Evolutionary conservation across 1,139 yeast genomes (phyloP), one percentile per base, ranked within the genome.

Genomic region (Protomyces lactucae-debilis): DNA sequence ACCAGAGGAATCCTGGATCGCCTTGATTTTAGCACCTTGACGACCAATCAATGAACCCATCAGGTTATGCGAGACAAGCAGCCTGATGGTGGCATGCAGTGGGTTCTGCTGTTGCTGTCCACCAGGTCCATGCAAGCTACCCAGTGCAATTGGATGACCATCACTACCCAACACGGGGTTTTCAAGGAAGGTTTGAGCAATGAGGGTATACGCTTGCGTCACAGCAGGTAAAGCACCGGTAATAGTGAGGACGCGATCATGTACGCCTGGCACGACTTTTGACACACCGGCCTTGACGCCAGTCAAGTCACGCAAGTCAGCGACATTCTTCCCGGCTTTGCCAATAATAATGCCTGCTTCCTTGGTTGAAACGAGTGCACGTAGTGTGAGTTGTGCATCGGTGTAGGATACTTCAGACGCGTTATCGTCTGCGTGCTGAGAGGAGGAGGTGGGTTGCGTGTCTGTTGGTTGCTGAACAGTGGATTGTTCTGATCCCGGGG

Each of bases 281-380:
- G 96, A 87, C 60, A 91, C 91, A 25, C 96, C 97, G 3, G 96
- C 96, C 74, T 87, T 88, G 68, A 93, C 92, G 66, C 83, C 83
- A 52, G 95, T 88, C 68, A 82, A 83, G 57, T 84, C 91, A 69
- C 97, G 81, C 63, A 91, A 84, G 43, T 84, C 82, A 66, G 92
- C 88, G 68, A 91, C 91, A 64, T 87, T 88, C 66, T 82, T 80
- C 54, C 97, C 97, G 70, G 85, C 87, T 71, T 88, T 88, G 56
- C 97, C 97, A 72, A 91, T 91, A 68, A 91, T 84, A 68, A 92
- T 88, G 21, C 97, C 97, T 14, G 96, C 92, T 75, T 91, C 97
- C 73, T 87, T 88, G 65, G 95, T 84, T 12, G 95, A 84, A 25
- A 91, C 89, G 54, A 91, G 79, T 1, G 91, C 83, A 70, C 97